phyloP scores from a whole-genome alignment of 352 stramenopile species.

The Salisapilia sapeloensis region DNA sequence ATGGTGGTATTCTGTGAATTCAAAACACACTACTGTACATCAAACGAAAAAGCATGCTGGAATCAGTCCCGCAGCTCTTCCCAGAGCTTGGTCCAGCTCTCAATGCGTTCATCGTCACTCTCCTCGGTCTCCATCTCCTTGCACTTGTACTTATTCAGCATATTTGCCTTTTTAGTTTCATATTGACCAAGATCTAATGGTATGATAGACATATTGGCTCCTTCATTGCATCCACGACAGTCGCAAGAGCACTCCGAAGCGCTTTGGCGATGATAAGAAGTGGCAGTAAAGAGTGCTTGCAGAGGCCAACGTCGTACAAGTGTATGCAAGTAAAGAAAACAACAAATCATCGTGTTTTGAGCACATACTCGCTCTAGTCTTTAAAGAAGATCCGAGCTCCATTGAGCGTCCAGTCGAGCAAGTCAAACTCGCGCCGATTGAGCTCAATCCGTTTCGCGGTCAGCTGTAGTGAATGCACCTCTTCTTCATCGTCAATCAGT shows the following conservation, averaged over 20 bases:
- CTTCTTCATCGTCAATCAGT: constrained; percentile 75
- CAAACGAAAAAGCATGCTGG: no score
- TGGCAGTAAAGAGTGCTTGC: not conserved
- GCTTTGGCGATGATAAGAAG: no score
- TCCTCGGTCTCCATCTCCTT: constrained; percentile 56
- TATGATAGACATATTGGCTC: no score
- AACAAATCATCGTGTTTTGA: not conserved
- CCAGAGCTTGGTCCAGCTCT: constrained; percentile 13
- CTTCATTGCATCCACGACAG: no score
- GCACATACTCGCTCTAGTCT: constrained; percentile 30
- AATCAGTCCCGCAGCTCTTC: no score
- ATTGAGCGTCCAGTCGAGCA: constrained; percentile 84
- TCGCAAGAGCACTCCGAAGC: no score
- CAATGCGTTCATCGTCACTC: constrained; percentile 44
- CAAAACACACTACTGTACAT: no score
- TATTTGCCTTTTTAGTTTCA: no score
- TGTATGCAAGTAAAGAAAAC: not conserved
- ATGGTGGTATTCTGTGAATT: no score
- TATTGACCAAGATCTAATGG: no score
- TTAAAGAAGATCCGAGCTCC: constrained; percentile 88
- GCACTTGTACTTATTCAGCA: constrained; percentile 50
- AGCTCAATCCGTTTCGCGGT: constrained; percentile 77
- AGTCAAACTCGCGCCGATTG: constrained; percentile 76
- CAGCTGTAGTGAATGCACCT: constrained; percentile 75
- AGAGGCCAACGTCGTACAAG: not conserved